Conservation (phyloP, 306 rosid genomes). For the Prunus fruticosa region DNA sequence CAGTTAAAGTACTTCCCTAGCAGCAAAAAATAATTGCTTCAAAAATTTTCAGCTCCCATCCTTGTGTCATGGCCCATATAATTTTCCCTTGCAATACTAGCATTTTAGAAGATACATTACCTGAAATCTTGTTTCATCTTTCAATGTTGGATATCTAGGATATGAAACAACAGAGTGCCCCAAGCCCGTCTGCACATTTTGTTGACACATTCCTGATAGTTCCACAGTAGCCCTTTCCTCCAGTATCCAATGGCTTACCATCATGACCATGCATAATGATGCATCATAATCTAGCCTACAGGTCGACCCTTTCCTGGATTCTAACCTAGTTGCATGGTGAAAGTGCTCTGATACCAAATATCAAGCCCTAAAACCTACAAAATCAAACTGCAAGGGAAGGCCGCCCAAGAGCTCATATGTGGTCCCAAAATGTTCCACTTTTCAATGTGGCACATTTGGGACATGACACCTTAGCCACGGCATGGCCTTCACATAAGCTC, state of each 20-base stretch:
- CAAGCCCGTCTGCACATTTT: background rate
- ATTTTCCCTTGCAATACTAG: background rate
- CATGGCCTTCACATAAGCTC: background rate
- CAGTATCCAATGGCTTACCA: background rate
- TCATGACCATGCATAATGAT: background rate
- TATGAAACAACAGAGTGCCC: background rate
- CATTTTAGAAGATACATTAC: background rate
- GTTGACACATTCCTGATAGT: background rate
- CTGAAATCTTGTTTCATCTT: background rate
- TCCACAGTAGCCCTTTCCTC: background rate
- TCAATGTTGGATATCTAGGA: background rate
- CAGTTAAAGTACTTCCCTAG: background rate
- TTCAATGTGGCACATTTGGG: no score
- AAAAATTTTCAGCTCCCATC: background rate
- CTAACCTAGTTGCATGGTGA: background rate
- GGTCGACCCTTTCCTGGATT: background rate
- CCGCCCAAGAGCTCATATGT: background rate
- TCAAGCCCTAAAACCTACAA: background rate
- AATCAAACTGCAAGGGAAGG: background rate
- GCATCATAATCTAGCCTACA: background rate
- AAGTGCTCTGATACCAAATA: background rate
- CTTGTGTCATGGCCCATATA: background rate
- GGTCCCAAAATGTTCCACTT: background rate
- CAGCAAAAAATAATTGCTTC: background rate
- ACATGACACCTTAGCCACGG: background rate